These are phyloP conservation scores for Corymbia calophylla DNA, from an alignment of 441 rosid species.

Conservation along the genomic window DNA sequence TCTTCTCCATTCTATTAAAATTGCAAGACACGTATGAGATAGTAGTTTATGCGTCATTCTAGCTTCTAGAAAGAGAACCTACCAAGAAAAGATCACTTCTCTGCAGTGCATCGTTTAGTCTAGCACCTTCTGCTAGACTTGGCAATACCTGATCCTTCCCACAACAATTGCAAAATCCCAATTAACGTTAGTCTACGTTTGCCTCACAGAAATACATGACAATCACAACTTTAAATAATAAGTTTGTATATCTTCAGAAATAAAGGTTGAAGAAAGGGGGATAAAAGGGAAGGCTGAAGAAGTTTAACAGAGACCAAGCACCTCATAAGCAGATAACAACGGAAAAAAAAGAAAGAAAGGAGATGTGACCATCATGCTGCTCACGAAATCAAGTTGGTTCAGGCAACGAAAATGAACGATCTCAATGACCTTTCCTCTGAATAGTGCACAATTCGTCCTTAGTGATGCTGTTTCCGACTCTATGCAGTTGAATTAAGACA, in stretches of 20 bases:
- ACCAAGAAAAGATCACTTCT: conserved; percentile 67
- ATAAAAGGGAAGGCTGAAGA: not conserved
- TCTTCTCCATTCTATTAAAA: too few relatives aligned
- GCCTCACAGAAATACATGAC: not conserved
- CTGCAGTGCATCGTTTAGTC: conserved; percentile 31
- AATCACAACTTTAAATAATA: not conserved
- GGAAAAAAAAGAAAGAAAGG: too few relatives aligned
- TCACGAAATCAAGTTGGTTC: not conserved
- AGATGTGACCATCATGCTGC: not conserved
- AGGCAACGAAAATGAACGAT: not conserved
- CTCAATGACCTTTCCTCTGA: not conserved
- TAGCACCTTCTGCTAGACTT: conserved; percentile 51
- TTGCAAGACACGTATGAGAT: too few relatives aligned
- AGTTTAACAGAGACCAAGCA: not conserved
- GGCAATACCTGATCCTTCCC: conserved; percentile 73
- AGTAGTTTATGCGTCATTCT: not conserved
- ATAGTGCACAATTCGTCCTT: not conserved
- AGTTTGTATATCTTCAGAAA: too few relatives aligned
- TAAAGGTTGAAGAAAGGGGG: not conserved
- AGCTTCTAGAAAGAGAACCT: conserved; percentile 1
- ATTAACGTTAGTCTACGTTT: not conserved
- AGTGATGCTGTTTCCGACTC: not conserved
- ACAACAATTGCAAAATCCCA: conserved; percentile 23
- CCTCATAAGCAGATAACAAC: not conserved
- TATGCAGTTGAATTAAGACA: too few relatives aligned